Evolutionary conservation across 1,139 yeast species (phyloP), one percentile per base, ranked within the genome.

Genomic region (Spencermartinsiella ligniputridi): DNA sequence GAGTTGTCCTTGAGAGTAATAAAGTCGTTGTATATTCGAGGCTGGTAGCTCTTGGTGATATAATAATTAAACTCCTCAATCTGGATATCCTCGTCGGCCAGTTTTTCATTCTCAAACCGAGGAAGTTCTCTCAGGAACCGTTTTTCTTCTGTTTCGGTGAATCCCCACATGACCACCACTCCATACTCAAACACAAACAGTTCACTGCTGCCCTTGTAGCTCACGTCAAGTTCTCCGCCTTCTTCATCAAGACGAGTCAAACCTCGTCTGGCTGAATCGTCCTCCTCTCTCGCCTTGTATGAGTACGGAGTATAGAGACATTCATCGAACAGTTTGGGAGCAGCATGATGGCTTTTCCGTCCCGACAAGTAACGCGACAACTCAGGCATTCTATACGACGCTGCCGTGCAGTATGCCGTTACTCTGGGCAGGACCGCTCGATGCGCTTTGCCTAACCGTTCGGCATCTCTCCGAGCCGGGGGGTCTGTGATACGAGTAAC

Each of bases 391-490:
- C 79, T 80, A 61, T 89, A 92, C 19, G 95, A 81, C 30, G 96
- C 92, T 36, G 97, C 89, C 0, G 97, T 90, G 67, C 97, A 90
- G 62, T 89, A 92, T 0, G 96, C 96, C 0, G 97, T 90, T 2
- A 90, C 97, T 54, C 98, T 71, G 1, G 98, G 70, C 37, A 70
- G 55, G 54, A 63, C 51, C 13, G 66, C 61, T 49, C 98, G 73
- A 61, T 92, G 97, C 53, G 86, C 85, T 60, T 89, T 90, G 4
- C 97, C 96, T 48, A 92, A 70, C 35, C 90, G 78, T 61, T 89
- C 97, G 0, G 98, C 98, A 71, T 92, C 97, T 53, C 83, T 83
- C 52, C 97, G 71, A 0, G 98, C 97, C 1, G 94, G 83, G n/a
- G 84, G 76, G 52, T 92, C 97, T 35, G 84, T 88, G 52, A 90